These are phyloP conservation scores for Saccharum officinarum DNA, from an alignment of 176 grass and related monocot species.

Conservation along the genomic window DNA sequence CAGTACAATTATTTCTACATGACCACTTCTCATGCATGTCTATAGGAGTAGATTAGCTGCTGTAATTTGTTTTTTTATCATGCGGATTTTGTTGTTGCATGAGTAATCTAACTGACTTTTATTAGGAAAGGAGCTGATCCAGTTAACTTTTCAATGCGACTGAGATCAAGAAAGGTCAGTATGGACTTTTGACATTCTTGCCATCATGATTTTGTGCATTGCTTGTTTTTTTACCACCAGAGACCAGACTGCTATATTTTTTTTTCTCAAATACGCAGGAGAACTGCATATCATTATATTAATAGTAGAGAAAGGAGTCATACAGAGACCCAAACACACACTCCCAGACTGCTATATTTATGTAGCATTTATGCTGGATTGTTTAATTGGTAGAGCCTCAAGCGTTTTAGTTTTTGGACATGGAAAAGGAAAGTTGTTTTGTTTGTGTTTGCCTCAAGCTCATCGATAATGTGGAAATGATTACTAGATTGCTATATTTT, in stretches of 20 bases:
- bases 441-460: conserved; percentile 1
- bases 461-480: neutral
- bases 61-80: conserved; percentile 8
- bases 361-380: neutral
- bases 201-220: neutral
- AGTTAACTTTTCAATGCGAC: conserved; percentile 48
- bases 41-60: neutral
- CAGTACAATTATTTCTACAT: neutral
- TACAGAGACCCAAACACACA: no score
- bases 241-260: neutral
- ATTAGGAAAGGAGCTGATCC: conserved; percentile 59
- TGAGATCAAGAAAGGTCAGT: conserved; percentile 68
- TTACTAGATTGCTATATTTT: neutral
- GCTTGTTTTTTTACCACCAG: neutral
- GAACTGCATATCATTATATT: no score
- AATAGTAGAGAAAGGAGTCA: no score
- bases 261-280: no score
- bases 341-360: neutral
- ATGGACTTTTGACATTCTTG: conserved; percentile 27
- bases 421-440: conserved; percentile 12
- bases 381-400: neutral
- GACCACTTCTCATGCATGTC: neutral
- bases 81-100: neutral
- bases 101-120: conserved; percentile 40
- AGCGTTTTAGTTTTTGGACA: neutral